Conservation (phyloP, 2,329 filamentous ascomycete species). For the Shiraia bambusicola region DNA sequence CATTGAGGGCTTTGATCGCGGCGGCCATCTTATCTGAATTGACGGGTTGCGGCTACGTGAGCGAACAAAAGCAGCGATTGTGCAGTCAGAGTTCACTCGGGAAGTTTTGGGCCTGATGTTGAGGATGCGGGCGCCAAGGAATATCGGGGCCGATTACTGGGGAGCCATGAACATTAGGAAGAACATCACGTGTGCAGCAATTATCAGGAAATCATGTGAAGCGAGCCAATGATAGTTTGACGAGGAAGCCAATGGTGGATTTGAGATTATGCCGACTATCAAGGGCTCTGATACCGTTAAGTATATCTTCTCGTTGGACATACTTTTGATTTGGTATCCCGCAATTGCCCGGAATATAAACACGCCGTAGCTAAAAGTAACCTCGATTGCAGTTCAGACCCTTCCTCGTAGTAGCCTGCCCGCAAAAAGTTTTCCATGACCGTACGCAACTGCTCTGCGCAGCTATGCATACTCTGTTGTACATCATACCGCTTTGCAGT, state of each 20-base stretch:
- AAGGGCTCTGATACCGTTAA: too few species aligned
- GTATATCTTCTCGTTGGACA: too few species aligned
- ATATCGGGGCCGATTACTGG: slow-evolving; percentile 1
- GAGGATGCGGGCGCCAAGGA: slow-evolving; percentile 8
- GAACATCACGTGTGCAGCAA: slow-evolving; percentile 5
- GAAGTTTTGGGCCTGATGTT: slow-evolving; percentile 11
- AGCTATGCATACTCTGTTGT: neutral
- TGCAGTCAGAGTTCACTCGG: neutral
- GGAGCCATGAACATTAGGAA: slow-evolving; percentile 4
- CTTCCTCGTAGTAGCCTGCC: neutral
- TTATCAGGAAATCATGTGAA: neutral
- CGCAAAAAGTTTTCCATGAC: neutral
- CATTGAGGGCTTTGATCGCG: slow-evolving; percentile 56
- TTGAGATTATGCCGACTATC: too few species aligned
- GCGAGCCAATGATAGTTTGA: too few species aligned
- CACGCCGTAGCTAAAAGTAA: too few species aligned
- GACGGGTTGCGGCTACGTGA: slow-evolving; percentile 7
- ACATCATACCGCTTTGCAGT: neutral
- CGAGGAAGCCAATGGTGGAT: too few species aligned
- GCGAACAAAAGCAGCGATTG: slow-evolving; percentile 7
- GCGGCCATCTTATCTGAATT: slow-evolving; percentile 49
- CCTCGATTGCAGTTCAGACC: too few species aligned
- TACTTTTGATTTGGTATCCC: too few species aligned
- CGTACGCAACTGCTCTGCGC: too few species aligned
- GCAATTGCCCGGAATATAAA: too few species aligned